These are phyloP conservation scores for Batrachochytrium dendrobatidis DNA, from an alignment of 371 early-diverging fungal genomes.

Conservation along the genomic window DNA sequence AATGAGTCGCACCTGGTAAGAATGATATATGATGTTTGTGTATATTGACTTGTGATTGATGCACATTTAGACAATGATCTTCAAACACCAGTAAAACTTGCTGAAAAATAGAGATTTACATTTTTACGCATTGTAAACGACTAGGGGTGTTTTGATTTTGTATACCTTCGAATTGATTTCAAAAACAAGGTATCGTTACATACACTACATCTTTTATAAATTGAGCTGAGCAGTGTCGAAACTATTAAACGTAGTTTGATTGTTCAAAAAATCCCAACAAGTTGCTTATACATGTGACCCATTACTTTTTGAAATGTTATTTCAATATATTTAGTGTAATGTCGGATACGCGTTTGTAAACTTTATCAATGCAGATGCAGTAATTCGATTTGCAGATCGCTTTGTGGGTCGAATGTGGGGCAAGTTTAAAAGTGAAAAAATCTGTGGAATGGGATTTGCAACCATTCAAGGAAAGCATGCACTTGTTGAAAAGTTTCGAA, in stretches of 20 bases:
- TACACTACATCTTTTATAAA: too few relatives aligned
- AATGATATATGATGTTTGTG: neutral
- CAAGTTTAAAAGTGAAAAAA: constrained; percentile 79
- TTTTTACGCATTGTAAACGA: constrained; percentile 48
- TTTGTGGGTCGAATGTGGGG: constrained; percentile 76
- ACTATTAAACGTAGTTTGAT: too few relatives aligned
- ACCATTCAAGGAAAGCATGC: constrained; percentile 76
- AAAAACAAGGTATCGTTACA: constrained; percentile 53
- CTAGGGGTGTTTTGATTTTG: constrained; percentile 55
- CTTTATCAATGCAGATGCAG: constrained; percentile 57
- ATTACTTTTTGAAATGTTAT: too few relatives aligned
- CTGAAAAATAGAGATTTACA: too few relatives aligned
- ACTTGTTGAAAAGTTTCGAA: constrained; percentile 78
- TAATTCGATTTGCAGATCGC: constrained; percentile 62
- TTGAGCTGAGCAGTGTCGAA: too few relatives aligned
- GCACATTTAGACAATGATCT: too few relatives aligned
- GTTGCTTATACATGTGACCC: too few relatives aligned
- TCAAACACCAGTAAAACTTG: too few relatives aligned
- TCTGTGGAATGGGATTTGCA: constrained; percentile 79
- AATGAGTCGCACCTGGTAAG: neutral
- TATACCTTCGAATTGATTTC: constrained; percentile 89
- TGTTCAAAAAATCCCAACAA: too few relatives aligned
- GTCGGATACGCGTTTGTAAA: constrained; percentile 81
- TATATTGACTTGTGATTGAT: too few relatives aligned
- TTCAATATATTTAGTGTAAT: too few relatives aligned